Base-by-base conservation (phyloP, 2,329 filamentous ascomycete genomes). In the Neocatenulostroma microsporum region DNA sequence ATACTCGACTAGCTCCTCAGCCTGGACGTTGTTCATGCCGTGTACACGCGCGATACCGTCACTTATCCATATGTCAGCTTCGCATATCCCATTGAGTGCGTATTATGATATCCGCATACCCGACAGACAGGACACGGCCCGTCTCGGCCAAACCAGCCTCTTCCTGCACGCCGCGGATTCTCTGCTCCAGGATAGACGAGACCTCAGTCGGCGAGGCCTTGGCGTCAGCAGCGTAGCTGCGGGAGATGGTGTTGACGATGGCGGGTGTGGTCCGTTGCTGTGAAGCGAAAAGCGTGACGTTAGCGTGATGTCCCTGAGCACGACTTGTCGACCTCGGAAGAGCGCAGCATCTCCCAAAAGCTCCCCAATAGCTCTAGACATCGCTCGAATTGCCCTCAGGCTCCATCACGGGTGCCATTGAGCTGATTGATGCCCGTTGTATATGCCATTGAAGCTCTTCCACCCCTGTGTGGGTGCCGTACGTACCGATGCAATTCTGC, bases 1-100 rank as follows among this genome's bases (percentile, higher is more conserved):
- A 62, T 86, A 95, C 88, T 98, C 91, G 67, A 98, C 91, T 68
- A 98, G 84, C 78, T 98, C 91, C 75, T 98, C 91, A 60, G 91
- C 89, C 79, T 98, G 91, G 73, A 98, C 91, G 69, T 98, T 98
- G 84, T 80, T 85, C 86, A 98, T 88, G 67, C 91, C 91, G 72
- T 98, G 88, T 58, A 98, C 89, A 88, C 91, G 89, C 68, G 91
- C 91, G 66, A 98, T 98, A 94, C 91, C 91, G 76, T 98, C 91
- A 91, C 91, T 96, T 21, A 59, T 68, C 42, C 40, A 42, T 39
- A 46, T 47, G 55, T 65, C 48, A 64, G 61, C 39, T 48, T 35
- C 37, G 43, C 42, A 32, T 28, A 42, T 51, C 30, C 42, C 39
- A 44, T n/a, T n/a, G n/a, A n/a, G n/a, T n/a, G n/a, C 46, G 50